Evolutionary conservation across 1,139 yeast genomes (phyloP), one percentile per base, ranked within the genome.

Genomic region (Sugiyamaella neomexicana): DNA sequence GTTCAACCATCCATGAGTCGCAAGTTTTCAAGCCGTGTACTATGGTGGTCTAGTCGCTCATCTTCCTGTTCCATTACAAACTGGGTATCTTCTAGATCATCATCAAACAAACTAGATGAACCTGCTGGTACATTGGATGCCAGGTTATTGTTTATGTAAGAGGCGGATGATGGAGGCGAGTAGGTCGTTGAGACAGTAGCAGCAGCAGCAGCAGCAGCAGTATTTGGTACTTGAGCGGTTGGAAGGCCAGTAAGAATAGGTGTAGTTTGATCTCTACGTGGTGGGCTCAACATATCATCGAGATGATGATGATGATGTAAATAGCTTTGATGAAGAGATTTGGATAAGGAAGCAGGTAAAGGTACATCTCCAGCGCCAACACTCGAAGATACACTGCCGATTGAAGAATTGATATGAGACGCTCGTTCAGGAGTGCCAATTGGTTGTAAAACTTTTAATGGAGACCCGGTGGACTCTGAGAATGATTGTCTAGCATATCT

Each of bases 61-160:
- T 47, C 51, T 27, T 47, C 51, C 13, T 47, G 51, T 17, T 65
- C 68, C 67, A 65, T 63, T 54, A 59, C 58, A 56, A 65, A 65
- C 46, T 64, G 68, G 10, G 68, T 65, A 44, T 65, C 68, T 15
- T 63, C 50, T 8, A 42, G 45, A 20, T 53, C 55, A 12, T 58
- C 61, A 40, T 58, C 61, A 40, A 53, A 49, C 15, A 45, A 48
- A 13, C 53, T 50, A n/a, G 38, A 17, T 1, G 49, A 43, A 5
- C 36, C 34, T 12, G 38, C 31, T 20, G 25, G 25, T 20, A 20
- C 5, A n/a, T 46, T 43, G 1, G 44, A 29, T 9, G 48, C 8
- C 27, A 52, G 17, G 12, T 23, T 40, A 16, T 12, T 23, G 15
- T 20, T 40, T 45, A 38, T 2, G 50, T 17, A 27, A 1, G 40